Percentiles rank a stretch among this genome's conserved stretches.
Conservation (phyloP, 768 basidiomycete species). For the Vararia minispora region DNA sequence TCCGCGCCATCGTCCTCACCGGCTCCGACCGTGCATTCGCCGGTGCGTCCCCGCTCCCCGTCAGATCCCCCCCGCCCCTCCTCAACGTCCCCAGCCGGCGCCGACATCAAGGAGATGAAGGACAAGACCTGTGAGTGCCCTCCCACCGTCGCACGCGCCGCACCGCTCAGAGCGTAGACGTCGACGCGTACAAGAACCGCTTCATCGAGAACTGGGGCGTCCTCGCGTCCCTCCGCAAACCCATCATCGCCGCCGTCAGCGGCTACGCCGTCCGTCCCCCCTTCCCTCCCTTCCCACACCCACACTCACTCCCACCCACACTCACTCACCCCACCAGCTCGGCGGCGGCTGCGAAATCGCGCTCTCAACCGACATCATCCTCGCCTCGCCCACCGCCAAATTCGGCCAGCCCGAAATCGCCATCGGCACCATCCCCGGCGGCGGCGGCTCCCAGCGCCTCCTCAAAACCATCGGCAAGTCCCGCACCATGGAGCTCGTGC, state of each 20-base stretch:
- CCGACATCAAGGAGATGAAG: conserved; percentile 99
- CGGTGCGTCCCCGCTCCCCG: conserved; percentile 50
- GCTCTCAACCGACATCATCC: conserved; percentile 92
- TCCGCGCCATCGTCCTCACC: conserved; percentile 85
- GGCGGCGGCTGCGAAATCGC: conserved; percentile 97
- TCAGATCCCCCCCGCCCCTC: too few relatives aligned
- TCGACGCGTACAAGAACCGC: conserved; percentile 79
- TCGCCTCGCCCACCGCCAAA: conserved; percentile 79
- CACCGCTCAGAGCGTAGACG: conserved; percentile 40
- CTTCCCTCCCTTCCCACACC: background rate
- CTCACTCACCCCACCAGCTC: conserved; percentile 39
- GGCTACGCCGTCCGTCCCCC: conserved; percentile 70
- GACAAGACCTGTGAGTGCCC: conserved; percentile 70
- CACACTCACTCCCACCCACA: background rate
- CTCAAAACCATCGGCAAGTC: conserved; percentile 83
- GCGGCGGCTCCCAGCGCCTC: conserved; percentile 89
- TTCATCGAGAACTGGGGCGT: conserved; percentile 82
- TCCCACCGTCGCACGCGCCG: conserved; percentile 18
- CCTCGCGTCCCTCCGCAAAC: conserved; percentile 69
- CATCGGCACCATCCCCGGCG: conserved; percentile 89
- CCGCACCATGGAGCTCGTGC: conserved; percentile 86
- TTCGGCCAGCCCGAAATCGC: conserved; percentile 98
- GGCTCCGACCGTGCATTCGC: conserved; percentile 92
- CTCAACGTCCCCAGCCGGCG: too few relatives aligned
- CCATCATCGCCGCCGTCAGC: conserved; percentile 92